These are phyloP conservation scores for Candida nemodendra DNA, from an alignment of 805 yeast species.

Conservation along the genomic window DNA sequence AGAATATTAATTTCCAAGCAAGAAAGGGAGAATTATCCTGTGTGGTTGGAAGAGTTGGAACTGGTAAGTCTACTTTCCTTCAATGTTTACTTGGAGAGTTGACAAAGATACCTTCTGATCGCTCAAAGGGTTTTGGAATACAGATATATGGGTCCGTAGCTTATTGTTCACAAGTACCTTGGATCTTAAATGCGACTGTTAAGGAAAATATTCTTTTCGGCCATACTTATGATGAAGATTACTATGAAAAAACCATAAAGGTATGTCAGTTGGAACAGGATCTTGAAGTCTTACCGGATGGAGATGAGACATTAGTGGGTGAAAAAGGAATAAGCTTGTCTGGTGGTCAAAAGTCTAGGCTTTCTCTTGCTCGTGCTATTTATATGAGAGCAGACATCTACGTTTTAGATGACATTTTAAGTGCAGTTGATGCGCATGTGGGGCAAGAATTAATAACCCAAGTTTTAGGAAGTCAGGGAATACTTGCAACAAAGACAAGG, in stretches of 20 bases:
- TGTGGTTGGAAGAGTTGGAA: constrained; percentile 65
- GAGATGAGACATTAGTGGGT: constrained; percentile 91
- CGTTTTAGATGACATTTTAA: constrained; percentile 85
- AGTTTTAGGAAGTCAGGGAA: constrained; percentile 46
- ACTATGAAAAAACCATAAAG: constrained; percentile 74
- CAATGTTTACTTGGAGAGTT: constrained; percentile 56
- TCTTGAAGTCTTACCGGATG: constrained; percentile 76
- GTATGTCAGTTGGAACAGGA: constrained; percentile 89
- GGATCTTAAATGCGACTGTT: constrained; percentile 96
- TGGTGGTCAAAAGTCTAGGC: constrained; percentile 97
- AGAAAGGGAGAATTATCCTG: constrained; percentile 55
- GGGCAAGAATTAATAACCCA: constrained; percentile 75
- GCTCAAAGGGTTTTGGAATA: constrained; percentile 25
- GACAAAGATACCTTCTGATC: constrained; percentile 35
- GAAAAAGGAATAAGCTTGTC: constrained; percentile 95
- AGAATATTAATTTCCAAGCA: constrained; percentile 48
- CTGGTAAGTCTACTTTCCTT: constrained; percentile 63
- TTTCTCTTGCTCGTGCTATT: constrained; percentile 92
- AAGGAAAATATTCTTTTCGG: constrained; percentile 92
- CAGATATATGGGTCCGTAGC: constrained; percentile 47
- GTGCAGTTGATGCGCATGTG: constrained; percentile 98
- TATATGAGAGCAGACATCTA: constrained; percentile 92
- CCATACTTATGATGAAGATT: constrained; percentile 73
- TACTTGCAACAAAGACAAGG: constrained; percentile 51
- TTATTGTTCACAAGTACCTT: constrained; percentile 73